Evolutionary conservation across 768 basidiomycete species (phyloP), one percentile per base, ranked within the genome.

Genomic region (Suillus variegatus): DNA sequence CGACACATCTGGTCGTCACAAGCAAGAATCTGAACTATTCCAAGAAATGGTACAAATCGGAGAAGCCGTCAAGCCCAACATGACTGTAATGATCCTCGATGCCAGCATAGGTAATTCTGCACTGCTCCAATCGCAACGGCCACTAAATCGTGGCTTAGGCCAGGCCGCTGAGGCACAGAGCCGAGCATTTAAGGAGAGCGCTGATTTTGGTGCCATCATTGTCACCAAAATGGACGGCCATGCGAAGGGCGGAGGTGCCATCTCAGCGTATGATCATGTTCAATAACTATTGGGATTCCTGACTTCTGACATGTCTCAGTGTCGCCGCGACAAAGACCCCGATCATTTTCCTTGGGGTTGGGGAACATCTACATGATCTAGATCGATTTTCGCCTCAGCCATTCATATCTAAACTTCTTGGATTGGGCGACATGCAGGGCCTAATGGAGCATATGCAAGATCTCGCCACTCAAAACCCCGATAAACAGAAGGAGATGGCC

Each of bases 151-250:
- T 60, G 65, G 61, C 60, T 60, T 66, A 91, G 95, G 97, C 73
- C 97, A 99, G 84, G 96, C 97, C 10, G 97, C 97, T 16, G 97
- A 99, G 75, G 92, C 93, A 6, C 97, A 99, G 74, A 92, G 92
- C 75, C 87, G 88, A 49, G 97, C 97, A 1, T 99, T 99, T 85
- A 99, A 99, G 79, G 97, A 99, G 67, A 94, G 92, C 66, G 93
- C 95, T 25, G 88, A 97, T 74, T 99, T 99, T 75, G 97, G 97
- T 64, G 97, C 97, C 2, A 99, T 99, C 69, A 97, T 99, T 66
- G 97, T 99, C 18, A 99, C 97, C 13, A 99, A 99, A 80, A 94
- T 99, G 89, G 97, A 99, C 71, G 97, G 97, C 5, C 97, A 99
- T 72, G 97, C 97, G 1, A 99, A 97, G 76, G 97, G 97, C 64